Conservation (phyloP, 306 rosid species). For the Canavalia gladiata region DNA sequence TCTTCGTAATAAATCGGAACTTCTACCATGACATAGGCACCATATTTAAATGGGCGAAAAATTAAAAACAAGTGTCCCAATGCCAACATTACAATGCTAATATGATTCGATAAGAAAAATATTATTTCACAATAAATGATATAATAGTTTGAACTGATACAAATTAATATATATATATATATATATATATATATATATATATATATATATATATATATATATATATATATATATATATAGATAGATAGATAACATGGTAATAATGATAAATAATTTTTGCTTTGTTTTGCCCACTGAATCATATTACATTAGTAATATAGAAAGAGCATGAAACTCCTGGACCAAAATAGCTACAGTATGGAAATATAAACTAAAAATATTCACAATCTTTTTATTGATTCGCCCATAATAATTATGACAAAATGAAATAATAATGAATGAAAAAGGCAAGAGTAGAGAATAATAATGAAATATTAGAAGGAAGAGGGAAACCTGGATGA, state of each 20-base stretch:
- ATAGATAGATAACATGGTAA: background rate
- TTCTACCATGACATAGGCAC: background rate
- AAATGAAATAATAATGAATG: slow-evolving; percentile 57
- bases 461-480: slow-evolving; percentile 18
- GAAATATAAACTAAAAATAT: slow-evolving; percentile 47
- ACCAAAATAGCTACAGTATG: slow-evolving; percentile 41
- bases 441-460: background rate
- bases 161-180: too few species aligned
- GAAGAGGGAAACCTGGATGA: background rate
- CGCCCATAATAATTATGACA: slow-evolving; percentile 33
- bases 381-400: slow-evolving; percentile 58
- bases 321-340: slow-evolving; percentile 1
- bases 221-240: too few species aligned
- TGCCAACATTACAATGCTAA: background rate
- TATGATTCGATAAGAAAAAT: too few species aligned
- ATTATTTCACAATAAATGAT: too few species aligned
- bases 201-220: too few species aligned
- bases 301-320: slow-evolving; percentile 42
- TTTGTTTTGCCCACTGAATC: slow-evolving; percentile 6
- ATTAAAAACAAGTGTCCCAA: background rate
- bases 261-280: background rate
- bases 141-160: too few species aligned
- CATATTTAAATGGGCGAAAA: slow-evolving; percentile 2
- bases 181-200: too few species aligned
- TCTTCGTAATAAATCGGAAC: background rate